Base-by-base conservation (phyloP, 306 rosid species). In the Trifolium pratense region DNA sequence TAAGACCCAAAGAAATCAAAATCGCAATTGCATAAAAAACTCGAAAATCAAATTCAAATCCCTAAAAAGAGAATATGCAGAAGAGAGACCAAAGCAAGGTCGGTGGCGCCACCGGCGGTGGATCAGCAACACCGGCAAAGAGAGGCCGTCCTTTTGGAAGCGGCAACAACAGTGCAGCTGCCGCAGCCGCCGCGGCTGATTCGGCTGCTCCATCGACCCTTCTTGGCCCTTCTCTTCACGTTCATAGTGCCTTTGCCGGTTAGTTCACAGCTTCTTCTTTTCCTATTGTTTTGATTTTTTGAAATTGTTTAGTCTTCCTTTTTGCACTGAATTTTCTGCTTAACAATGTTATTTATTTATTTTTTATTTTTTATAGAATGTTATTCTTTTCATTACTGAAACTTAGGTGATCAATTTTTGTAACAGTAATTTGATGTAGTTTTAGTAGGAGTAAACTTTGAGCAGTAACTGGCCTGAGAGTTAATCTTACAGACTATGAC, bases 81-180 rank as follows among this genome's bases (percentile, higher is more conserved):
- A 95, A 91, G 93, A 86, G 99, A 73, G 99, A 95, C 17, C 96
- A 82, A 68, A 71, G 68, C 70, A 95, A 91, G 86, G 85, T 87
- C 46, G 85, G 86, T 39, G 97, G 97, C 52, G 49, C 74, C 34
- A 45, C 79, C 52, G 88, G 93, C 12, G 89, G 97, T 3, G 80
- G 89, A 37, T 21, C 96, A n/a, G 91, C 85, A 9, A 89, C 97
- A 1, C 84, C 99, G 69, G 93, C 92, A 1, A 95, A 91, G 79
- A 79, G 97, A 62, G 99, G 99, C 51, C 96, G 97, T 1, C 99
- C 99, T 0, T 88, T 91, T 17, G 99, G 98, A 3, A 89, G 97
- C 82, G 77, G 95, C 1, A 89, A 58, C 82, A 82, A 71, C 62
- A 86, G 80, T 66, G 83, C 96, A 39, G 90, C 82, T 0, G 83